Conservation (phyloP, 257 asterid species). For the Anisodus acutangulus region DNA sequence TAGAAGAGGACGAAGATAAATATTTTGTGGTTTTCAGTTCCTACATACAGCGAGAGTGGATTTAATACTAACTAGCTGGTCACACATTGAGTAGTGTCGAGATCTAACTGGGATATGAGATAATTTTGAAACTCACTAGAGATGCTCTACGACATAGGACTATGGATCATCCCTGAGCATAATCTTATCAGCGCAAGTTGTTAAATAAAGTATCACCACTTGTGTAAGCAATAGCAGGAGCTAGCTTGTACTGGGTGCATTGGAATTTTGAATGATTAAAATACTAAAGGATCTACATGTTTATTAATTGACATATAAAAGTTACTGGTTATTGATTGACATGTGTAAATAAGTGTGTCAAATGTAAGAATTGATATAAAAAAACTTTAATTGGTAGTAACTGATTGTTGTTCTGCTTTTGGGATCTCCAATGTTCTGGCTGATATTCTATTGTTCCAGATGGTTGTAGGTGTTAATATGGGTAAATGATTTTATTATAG, state of each 20-base stretch:
- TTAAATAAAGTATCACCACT: not conserved
- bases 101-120: not conserved
- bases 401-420: conserved; percentile 8
- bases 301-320: not conserved
- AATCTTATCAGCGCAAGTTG: not conserved
- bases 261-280: not conserved
- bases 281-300: not conserved
- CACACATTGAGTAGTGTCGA: not conserved
- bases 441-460: not conserved
- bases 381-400: not conserved
- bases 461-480: not conserved
- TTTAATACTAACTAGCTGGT: not conserved
- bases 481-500: not conserved
- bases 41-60: not conserved
- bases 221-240: not conserved
- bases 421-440: conserved; percentile 14
- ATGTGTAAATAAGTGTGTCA: conserved; percentile 7
- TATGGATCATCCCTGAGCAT: not conserved
- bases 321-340: conserved; percentile 10
- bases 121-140: not conserved
- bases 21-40: not conserved
- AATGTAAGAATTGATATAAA: not conserved
- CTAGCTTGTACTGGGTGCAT: not conserved
- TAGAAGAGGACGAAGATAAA: not conserved
- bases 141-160: not conserved